Evolutionary conservation across 495 filamentous ascomycete genomes (phyloP), one percentile per base, ranked within the genome.

Genomic region (Annulohypoxylon bovei): DNA sequence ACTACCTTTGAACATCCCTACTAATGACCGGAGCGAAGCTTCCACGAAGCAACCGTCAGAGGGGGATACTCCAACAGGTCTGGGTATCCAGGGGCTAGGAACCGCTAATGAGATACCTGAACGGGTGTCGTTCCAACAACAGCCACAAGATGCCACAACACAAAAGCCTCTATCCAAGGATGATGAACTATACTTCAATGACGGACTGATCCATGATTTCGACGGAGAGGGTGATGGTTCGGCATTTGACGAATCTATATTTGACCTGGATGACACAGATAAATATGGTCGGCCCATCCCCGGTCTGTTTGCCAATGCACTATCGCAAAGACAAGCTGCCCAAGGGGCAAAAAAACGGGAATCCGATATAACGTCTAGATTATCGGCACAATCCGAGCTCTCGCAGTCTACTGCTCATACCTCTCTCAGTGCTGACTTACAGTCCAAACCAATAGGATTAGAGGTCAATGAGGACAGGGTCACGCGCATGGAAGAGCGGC

Each of bases 131-230:
- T 53, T 67, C 46, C 49, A 65, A 42, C 53, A 64, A 18, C 54
- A 61, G 7, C 28, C 53, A 40, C 52, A 63, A 50, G 65, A 50
- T 32, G 56, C 35, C 44, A 50, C 57, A 57, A 66, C 67, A 39
- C 75, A 55, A 37, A 61, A 65, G 23, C 56, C 49, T 33, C 62
- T 27, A 61, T 80, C 33, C 16, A 82, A 88, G 28, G 87, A 89
- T 30, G 92, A 95, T 70, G 92, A 95, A 62, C 77, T 95, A 42
- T 95, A 95, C 72, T 95, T 92, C 66, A 90, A 94, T 61, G 91
- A 93, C 69, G 93, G 92, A 2, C 81, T 93, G 46, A 79, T 79
- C 1, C 80, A 83, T 71, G 88, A 83, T 49, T 85, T 85, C 52
- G 70, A 74, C 27, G 78, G 79, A 1, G 83, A 86, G 8, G 82